phyloP scores from a whole-genome alignment of 2,329 filamentous ascomycete genomes.

The Graphilbum fragrans region DNA sequence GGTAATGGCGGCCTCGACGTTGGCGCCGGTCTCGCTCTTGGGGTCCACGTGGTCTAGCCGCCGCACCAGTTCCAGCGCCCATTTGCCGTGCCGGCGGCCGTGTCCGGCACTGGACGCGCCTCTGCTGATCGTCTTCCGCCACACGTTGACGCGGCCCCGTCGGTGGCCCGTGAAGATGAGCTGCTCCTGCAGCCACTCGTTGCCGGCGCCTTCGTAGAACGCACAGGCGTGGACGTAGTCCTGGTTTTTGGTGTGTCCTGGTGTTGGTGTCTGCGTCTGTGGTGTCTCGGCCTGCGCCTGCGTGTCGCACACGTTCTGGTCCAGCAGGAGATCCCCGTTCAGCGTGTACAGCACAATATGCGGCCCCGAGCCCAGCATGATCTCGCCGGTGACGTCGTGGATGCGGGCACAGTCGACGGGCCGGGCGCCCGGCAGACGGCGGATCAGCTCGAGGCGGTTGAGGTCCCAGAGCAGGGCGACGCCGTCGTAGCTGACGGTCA shows the following conservation, averaged over 20 bases:
- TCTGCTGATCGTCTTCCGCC: slow-evolving; percentile 39
- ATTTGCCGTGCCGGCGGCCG: slow-evolving; percentile 40
- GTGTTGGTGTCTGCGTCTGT: neutral
- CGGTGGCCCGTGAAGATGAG: slow-evolving; percentile 84
- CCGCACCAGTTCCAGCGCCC: slow-evolving; percentile 68
- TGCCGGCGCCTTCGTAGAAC: slow-evolving; percentile 83
- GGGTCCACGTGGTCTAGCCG: slow-evolving; percentile 69
- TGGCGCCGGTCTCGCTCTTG: slow-evolving; percentile 45
- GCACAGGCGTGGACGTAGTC: slow-evolving; percentile 74
- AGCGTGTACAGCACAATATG: slow-evolving; percentile 72
- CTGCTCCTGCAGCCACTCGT: slow-evolving; percentile 82
- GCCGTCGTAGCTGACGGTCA: slow-evolving; percentile 73
- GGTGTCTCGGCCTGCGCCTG: neutral
- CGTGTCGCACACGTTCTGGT: slow-evolving; percentile 59
- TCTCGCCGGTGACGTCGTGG: slow-evolving; percentile 83
- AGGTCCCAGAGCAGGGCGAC: slow-evolving; percentile 83
- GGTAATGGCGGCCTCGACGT: slow-evolving; percentile 61
- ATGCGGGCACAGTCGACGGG: slow-evolving; percentile 64
- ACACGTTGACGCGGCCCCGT: slow-evolving; percentile 72
- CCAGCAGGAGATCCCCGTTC: slow-evolving; percentile 72
- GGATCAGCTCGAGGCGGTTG: slow-evolving; percentile 77
- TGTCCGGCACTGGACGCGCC: neutral
- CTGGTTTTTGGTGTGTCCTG: slow-evolving; percentile 32
- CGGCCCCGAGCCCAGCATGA: slow-evolving; percentile 69
- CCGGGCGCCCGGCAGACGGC: slow-evolving; percentile 48